These are phyloP conservation scores for Atkinsonella texensis DNA, from an alignment of 2,329 filamentous ascomycete genomes.

Conservation along the genomic window DNA sequence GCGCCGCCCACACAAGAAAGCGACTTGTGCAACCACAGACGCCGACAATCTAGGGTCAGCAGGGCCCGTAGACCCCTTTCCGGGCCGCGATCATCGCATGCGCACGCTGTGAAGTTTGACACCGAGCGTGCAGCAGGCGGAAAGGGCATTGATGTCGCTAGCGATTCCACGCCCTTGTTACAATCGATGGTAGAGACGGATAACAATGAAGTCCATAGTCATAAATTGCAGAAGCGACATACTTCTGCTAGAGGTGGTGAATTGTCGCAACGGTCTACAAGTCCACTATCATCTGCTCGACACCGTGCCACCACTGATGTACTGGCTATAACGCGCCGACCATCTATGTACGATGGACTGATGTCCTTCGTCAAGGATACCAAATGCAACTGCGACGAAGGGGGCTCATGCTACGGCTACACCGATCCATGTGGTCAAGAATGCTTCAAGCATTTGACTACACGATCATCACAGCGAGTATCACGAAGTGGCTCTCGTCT, in stretches of 20 bases:
- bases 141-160: conserved; percentile 9
- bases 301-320: conserved; percentile 17
- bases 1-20: conserved; percentile 21
- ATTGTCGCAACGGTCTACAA: conserved; percentile 15
- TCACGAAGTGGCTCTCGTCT: conserved; percentile 18
- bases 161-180: conserved; percentile 40
- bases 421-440: conserved; percentile 54
- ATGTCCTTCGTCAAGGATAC: conserved; percentile 55
- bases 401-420: conserved; percentile 51
- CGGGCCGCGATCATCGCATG: conserved; percentile 14
- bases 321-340: conserved; percentile 28
- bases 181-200: conserved; percentile 12
- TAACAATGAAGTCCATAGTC: conserved; percentile 11
- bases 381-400: conserved; percentile 49
- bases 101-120: conserved; percentile 3
- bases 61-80: conserved; percentile 20
- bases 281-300: conserved; percentile 12
- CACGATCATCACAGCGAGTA: conserved; percentile 17
- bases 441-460: conserved; percentile 47
- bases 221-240: conserved; percentile 16
- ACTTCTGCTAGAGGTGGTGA: conserved; percentile 18
- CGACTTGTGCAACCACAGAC: conserved; percentile 12
- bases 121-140: conserved; percentile 5
- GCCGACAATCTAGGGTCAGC: conserved; percentile 19
- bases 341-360: conserved; percentile 43